A percentile compares a stretch with the other conserved stretches of the same genome.
phyloP scores from a whole-genome alignment of 257 asterid species.

The Solanum stenotomum region DNA sequence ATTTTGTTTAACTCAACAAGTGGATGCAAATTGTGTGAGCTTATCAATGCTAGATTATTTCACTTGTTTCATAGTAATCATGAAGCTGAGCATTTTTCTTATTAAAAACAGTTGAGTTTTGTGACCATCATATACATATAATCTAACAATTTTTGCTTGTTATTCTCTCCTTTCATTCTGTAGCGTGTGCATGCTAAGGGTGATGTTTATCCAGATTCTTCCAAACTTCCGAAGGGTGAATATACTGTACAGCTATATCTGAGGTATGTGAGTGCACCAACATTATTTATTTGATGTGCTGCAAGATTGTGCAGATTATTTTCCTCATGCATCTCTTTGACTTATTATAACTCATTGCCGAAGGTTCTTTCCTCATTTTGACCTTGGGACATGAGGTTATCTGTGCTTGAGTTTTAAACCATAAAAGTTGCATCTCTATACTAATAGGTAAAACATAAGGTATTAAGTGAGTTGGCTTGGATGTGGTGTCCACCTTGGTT shows the following conservation, averaged over 20 bases:
- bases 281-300: neutral
- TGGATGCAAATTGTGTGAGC: neutral
- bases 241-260: conserved; percentile 71
- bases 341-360: neutral
- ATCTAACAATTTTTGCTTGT: neutral
- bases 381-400: neutral
- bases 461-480: neutral
- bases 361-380: neutral
- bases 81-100: neutral
- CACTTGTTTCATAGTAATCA: neutral
- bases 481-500: neutral
- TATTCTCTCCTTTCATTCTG: conserved; percentile 17
- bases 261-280: conserved; percentile 31
- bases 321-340: neutral
- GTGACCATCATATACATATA: neutral
- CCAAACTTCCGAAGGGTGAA: conserved; percentile 94
- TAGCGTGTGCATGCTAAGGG: conserved; percentile 88
- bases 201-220: conserved; percentile 79
- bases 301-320: neutral
- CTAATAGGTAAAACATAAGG: neutral
- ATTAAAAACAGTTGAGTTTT: neutral
- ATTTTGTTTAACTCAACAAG: neutral
- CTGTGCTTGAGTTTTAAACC: neutral
- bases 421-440: neutral
- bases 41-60: neutral